phyloP scores from a whole-genome alignment of 345 rosid species.

The Pelargonium nanum region DNA sequence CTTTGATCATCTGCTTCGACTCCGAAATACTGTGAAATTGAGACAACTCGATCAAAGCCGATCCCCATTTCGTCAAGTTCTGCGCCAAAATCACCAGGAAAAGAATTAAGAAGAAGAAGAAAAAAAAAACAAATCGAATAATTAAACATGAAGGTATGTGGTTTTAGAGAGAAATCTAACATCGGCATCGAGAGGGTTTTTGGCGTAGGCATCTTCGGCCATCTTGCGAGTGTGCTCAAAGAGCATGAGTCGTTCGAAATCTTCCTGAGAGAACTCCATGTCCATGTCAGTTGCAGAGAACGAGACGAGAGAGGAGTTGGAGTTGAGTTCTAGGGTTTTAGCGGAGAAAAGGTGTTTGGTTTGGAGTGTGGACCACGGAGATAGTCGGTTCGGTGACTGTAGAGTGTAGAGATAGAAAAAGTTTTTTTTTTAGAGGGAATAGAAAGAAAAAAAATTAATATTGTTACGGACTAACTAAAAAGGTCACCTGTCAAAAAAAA shows the following conservation, averaged over 20 bases:
- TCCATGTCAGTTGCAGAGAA: background rate
- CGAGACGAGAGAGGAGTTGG: no score
- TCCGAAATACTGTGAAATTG: constrained; percentile 41
- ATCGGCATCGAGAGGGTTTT: constrained; percentile 54
- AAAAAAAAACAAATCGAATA: background rate
- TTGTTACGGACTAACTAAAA: no score
- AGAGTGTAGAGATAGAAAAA: no score
- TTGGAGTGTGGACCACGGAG: background rate
- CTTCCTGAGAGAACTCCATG: constrained; percentile 17
- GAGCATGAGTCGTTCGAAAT: constrained; percentile 43
- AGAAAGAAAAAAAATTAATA: no score
- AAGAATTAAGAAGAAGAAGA: background rate
- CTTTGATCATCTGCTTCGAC: constrained; percentile 27
- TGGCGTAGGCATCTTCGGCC: constrained; percentile 43
- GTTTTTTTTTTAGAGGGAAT: no score
- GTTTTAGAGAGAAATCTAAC: constrained; percentile 22
- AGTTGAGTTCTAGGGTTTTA: background rate
- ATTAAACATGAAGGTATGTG: no score
- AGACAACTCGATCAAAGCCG: constrained; percentile 48
- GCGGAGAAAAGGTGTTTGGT: background rate
- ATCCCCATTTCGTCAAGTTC: constrained; percentile 50
- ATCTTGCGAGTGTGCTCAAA: constrained; percentile 45
- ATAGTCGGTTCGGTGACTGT: background rate
- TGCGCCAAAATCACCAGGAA: constrained; percentile 6
- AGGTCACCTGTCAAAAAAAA: no score